Evolutionary conservation across 2,329 filamentous ascomycete genomes (phyloP).

Genomic region (Amylocarpus encephaloides): DNA sequence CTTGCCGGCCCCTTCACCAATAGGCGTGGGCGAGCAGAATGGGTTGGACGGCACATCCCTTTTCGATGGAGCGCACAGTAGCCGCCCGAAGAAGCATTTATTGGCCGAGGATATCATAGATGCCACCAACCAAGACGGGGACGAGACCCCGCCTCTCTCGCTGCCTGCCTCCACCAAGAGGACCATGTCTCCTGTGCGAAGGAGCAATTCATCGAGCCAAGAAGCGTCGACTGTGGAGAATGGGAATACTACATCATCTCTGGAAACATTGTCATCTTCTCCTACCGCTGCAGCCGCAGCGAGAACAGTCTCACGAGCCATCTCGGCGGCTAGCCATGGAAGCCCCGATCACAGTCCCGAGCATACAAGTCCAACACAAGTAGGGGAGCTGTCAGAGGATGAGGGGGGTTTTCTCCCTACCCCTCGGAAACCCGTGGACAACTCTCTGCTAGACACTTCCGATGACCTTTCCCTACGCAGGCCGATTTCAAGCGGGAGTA

Average conservation of each 20-base stretch:
- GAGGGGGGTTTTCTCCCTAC: conserved; percentile 23
- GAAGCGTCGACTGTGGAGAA: conserved; percentile 18
- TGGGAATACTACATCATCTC: conserved; percentile 41
- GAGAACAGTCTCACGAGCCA: conserved; percentile 45
- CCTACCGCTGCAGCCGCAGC: conserved; percentile 50
- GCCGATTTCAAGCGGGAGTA: conserved; percentile 31
- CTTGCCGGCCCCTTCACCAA: conserved; percentile 50
- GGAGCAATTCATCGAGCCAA: conserved; percentile 8
- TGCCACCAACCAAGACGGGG: neutral
- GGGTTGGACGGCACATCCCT: conserved; percentile 54
- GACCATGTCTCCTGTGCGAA: conserved; percentile 24
- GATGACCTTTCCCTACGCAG: conserved; percentile 27
- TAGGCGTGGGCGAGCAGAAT: conserved; percentile 38
- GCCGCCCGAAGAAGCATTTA: neutral
- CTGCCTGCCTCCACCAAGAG: conserved; percentile 25
- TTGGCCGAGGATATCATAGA: neutral
- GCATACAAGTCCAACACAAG: conserved; percentile 8
- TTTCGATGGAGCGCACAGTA: conserved; percentile 39
- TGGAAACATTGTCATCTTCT: conserved; percentile 51
- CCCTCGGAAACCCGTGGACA: conserved; percentile 18
- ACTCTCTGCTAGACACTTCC: conserved; percentile 13
- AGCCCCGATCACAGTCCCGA: conserved; percentile 8
- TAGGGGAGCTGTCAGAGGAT: conserved; percentile 13
- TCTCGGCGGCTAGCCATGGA: conserved; percentile 39
- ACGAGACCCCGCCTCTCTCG: conserved; percentile 10